Conservation (phyloP, 768 basidiomycete species). For the Lactarius hatsudake region DNA sequence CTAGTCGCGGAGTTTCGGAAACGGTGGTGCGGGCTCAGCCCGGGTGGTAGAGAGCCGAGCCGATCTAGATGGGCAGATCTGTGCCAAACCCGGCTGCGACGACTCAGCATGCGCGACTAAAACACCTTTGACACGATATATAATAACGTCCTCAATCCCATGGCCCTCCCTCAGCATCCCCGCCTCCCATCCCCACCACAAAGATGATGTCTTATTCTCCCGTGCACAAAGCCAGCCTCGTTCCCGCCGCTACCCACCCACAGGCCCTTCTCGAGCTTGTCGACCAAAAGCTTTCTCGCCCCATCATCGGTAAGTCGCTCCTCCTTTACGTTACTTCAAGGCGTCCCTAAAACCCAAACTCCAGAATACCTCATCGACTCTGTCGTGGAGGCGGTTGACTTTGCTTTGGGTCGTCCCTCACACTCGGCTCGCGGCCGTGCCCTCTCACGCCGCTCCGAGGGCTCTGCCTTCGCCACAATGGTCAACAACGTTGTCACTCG, state of each 20-base stretch:
- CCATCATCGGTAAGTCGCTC: conserved; percentile 57
- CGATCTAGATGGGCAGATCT: conserved; percentile 7
- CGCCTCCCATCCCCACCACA: conserved; percentile 14
- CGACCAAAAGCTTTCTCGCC: conserved; percentile 57
- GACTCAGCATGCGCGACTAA: background rate
- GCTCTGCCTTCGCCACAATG: conserved; percentile 59
- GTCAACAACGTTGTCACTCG: conserved; percentile 65
- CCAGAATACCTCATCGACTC: conserved; percentile 68
- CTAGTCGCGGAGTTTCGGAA: conserved; percentile 18
- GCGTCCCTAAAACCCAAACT: conserved; percentile 15
- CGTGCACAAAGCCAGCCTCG: conserved; percentile 51
- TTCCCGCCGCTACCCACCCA: conserved; percentile 61
- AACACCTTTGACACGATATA: conserved; percentile 32
- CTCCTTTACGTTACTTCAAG: background rate
- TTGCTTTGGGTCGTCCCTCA: conserved; percentile 66
- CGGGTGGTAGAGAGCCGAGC: conserved; percentile 5
- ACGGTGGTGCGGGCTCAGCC: conserved; percentile 5
- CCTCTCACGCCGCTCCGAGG: conserved; percentile 47
- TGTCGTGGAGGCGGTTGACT: conserved; percentile 72
- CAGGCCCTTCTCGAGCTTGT: conserved; percentile 67
- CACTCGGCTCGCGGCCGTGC: conserved; percentile 52
- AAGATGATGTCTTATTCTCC: conserved; percentile 34
- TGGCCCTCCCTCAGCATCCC: conserved; percentile 24
- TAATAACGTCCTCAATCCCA: conserved; percentile 17
- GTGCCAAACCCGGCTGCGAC: background rate